Conservation (phyloP, 2,329 filamentous ascomycete species). For the Monilinia vaccinii-corymbosi region DNA sequence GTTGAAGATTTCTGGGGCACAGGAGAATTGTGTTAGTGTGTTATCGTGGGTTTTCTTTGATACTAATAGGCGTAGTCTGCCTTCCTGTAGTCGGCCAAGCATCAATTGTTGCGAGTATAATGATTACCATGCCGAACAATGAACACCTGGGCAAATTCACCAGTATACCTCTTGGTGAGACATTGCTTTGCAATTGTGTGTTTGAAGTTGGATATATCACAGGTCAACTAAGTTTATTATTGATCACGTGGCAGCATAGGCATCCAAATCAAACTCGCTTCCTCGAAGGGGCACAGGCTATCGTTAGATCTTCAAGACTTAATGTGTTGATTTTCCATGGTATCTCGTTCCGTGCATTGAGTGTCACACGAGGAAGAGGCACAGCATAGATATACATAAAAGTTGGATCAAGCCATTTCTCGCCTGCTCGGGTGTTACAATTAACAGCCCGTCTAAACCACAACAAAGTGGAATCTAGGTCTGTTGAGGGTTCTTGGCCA, state of each 20-base stretch:
- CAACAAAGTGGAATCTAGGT: not conserved
- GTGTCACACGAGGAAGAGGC: not conserved
- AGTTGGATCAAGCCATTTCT: not conserved
- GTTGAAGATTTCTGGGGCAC: not conserved
- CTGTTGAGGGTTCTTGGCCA: no score
- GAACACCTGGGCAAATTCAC: not conserved
- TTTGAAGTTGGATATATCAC: not conserved
- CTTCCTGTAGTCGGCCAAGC: not conserved
- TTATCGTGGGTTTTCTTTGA: not conserved
- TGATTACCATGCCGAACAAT: not conserved
- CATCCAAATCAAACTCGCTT: not conserved
- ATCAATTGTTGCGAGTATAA: not conserved
- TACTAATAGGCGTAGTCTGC: not conserved
- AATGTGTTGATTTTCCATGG: no score
- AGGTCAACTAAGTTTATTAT: not conserved
- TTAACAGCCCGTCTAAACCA: not conserved
- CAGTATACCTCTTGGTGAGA: not conserved
- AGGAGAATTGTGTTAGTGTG: not conserved
- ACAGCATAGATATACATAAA: not conserved
- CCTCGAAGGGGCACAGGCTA: not conserved
- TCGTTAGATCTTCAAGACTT: not conserved
- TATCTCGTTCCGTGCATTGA: not conserved
- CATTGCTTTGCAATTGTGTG: not conserved
- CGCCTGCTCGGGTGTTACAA: not conserved
- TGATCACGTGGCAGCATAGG: not conserved